Evolutionary conservation across 805 yeast species (phyloP).

Genomic region (Wickerhamomyces silvicola): DNA sequence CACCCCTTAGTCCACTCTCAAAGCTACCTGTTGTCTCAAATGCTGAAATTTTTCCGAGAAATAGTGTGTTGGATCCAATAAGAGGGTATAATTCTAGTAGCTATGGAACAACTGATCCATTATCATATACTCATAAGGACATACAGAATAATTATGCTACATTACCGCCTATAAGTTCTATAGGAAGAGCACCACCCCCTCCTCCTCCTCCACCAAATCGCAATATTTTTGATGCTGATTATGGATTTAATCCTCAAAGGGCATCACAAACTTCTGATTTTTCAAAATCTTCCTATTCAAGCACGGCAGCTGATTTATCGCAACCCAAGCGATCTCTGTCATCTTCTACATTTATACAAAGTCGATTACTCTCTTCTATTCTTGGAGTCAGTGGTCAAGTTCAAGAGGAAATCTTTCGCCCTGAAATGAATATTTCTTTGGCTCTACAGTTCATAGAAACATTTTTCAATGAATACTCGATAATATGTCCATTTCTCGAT

Average conservation of each 20-base stretch:
- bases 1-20: not conserved
- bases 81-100: too few species aligned
- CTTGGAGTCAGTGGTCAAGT: too few species aligned
- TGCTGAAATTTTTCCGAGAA: too few species aligned
- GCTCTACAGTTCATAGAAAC: constrained; percentile 6
- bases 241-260: too few species aligned
- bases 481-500: constrained; percentile 7
- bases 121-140: not conserved
- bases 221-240: too few species aligned
- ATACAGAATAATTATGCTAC: not conserved
- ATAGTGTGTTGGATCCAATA: too few species aligned
- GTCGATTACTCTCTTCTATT: too few species aligned
- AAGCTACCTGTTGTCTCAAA: not conserved
- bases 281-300: too few species aligned
- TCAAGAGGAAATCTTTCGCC: not conserved
- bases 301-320: too few species aligned
- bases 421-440: constrained; percentile 2
- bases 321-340: too few species aligned
- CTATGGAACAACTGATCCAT: constrained; percentile 1
- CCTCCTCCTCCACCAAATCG: not conserved
- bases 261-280: too few species aligned
- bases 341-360: too few species aligned
- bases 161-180: constrained; percentile 8
- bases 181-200: not conserved
- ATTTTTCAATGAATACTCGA: constrained; percentile 5